These are phyloP conservation scores for Zea luxurians DNA, from an alignment of 176 grass and related monocot genomes.

Conservation along the genomic window DNA sequence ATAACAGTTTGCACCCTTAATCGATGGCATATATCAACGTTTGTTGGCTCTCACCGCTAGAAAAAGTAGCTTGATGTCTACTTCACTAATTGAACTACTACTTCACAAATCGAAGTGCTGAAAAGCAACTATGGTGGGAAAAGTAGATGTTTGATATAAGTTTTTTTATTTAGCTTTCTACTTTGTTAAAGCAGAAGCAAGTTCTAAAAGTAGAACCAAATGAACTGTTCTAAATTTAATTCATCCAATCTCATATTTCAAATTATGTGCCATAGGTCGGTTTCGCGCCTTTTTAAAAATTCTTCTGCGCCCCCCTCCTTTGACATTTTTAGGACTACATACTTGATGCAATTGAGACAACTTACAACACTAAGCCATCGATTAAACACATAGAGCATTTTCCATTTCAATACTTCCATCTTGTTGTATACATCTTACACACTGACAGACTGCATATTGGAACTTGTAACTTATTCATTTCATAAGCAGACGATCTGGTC, in stretches of 20 bases:
- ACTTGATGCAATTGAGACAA: background rate
- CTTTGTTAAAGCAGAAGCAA: no score
- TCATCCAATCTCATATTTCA: background rate
- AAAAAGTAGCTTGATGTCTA: no score
- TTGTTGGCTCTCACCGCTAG: no score
- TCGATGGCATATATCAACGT: no score
- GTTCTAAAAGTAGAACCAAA: no score
- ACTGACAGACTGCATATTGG: background rate
- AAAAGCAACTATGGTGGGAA: no score
- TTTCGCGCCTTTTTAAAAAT: background rate
- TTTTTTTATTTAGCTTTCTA: no score
- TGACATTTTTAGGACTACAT: background rate
- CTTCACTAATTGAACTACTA: no score
- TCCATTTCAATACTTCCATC: background rate
- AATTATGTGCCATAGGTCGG: background rate
- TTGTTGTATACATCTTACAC: slow-evolving; percentile 1
- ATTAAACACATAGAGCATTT: background rate
- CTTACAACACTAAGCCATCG: background rate
- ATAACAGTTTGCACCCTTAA: no score
- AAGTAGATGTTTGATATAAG: no score
- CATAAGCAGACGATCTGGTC: background rate
- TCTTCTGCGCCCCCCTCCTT: background rate
- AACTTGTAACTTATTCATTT: background rate
- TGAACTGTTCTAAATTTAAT: background rate
- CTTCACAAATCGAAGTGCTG: no score